phyloP scores from a whole-genome alignment of 2,329 filamentous ascomycete species.

The Aspergillus aculeatinus region DNA sequence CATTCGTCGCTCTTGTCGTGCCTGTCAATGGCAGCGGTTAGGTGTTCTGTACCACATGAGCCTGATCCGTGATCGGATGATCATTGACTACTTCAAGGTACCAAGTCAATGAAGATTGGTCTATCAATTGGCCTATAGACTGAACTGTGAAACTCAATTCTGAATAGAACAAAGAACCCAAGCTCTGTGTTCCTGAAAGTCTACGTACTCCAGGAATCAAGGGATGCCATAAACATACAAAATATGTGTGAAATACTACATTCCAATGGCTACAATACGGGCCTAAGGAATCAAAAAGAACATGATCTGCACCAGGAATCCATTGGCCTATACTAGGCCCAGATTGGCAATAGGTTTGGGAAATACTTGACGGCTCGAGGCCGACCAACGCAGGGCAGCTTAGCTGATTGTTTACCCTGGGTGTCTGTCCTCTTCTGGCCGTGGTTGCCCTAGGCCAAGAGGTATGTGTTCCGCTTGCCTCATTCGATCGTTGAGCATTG shows the following conservation, averaged over 20 bases:
- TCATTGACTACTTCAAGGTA: too few relatives aligned
- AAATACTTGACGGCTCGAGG: background rate
- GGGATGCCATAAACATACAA: background rate
- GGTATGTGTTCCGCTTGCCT: background rate
- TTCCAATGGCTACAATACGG: background rate
- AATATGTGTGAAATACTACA: background rate
- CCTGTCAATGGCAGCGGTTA: too few relatives aligned
- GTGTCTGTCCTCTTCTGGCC: background rate
- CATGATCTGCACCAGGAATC: background rate
- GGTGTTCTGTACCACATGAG: too few relatives aligned
- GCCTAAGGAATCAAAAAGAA: too few relatives aligned
- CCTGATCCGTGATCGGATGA: too few relatives aligned
- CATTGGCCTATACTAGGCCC: background rate
- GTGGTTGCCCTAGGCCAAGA: background rate
- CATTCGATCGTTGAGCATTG: background rate
- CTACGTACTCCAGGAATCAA: background rate
- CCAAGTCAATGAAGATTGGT: background rate
- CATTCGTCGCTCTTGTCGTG: too few relatives aligned
- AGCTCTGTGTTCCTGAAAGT: background rate
- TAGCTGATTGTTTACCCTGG: background rate
- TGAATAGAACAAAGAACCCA: background rate
- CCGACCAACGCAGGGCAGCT: background rate
- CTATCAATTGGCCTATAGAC: background rate
- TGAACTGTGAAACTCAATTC: background rate
- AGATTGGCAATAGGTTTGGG: background rate